Evolutionary conservation across 106 monocot genomes (phyloP), one percentile per base, ranked within the genome.

Genomic region (Dendrobium nobile): DNA sequence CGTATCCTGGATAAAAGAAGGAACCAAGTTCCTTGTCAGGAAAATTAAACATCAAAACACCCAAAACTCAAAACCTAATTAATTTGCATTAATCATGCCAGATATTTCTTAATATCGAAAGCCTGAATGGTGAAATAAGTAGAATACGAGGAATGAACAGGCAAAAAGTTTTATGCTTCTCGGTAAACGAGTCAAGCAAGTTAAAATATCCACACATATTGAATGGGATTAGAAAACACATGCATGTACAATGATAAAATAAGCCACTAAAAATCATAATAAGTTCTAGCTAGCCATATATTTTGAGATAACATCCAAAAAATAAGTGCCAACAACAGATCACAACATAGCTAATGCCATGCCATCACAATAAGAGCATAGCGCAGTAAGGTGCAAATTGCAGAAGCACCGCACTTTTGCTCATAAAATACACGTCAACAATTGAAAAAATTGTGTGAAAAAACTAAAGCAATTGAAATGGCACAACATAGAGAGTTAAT

Each of bases 1-100:
- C 99, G 78, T 81, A 99, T 95, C 92, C 99, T 99, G 91, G 16
- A 42, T 26, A 9, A 15, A 43, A 75, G 6, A 31, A 22, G n/a
- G 3, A 19, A n/a, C 61, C 20, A 61, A 17, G 22, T 22, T n/a
- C 22, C 56, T 45, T 61, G 61, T n/a, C 61, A 51, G 51, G 51
- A 51, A 51, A 51, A 10, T 45, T 45, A 51, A 51, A 75, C 20
- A 75, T n/a, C n/a, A 41, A 79, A 58, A 80, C 56, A 42, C 40
- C 27, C 6, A 0, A 70, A 15, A 70, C 33, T 70, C 33, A 70
- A 70, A 37, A 27, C 33, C 70, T 16, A 70, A 33, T 33, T 70
- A 37, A 17, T 40, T 37, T 37, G 70, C 70, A 70, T 70, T 37
- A 33, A 70, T 70, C 70, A 33, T 70, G 33, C 19, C 1, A 7